Conservation (phyloP, 2,329 filamentous ascomycete species). For the Trichoderma sp. region DNA sequence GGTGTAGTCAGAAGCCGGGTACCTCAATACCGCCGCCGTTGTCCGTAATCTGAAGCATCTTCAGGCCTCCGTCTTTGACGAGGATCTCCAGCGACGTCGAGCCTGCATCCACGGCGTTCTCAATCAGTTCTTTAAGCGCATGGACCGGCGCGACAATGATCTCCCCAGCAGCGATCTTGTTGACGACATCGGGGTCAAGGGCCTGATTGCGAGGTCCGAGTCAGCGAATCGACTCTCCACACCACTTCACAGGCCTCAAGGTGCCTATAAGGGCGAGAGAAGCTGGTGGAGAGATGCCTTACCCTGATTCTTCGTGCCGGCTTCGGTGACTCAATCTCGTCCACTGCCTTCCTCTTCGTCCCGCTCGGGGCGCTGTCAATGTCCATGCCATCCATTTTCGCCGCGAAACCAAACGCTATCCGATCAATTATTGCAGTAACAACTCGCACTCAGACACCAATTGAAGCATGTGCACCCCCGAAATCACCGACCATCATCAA, state of each 20-base stretch:
- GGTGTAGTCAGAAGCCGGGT: conserved; percentile 37
- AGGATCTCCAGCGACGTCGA: conserved; percentile 87
- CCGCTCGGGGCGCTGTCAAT: conserved; percentile 44
- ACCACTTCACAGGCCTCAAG: neutral
- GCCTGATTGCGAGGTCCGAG: conserved; percentile 54
- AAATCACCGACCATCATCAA: neutral
- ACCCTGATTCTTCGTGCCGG: conserved; percentile 55
- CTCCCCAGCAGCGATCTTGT: conserved; percentile 97
- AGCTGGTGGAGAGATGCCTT: conserved; percentile 28
- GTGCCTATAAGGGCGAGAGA: neutral
- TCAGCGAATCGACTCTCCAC: neutral
- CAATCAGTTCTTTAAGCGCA: conserved; percentile 92
- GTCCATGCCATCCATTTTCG: conserved; percentile 47
- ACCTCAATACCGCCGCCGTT: conserved; percentile 96
- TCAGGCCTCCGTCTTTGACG: conserved; percentile 92
- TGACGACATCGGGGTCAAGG: conserved; percentile 88
- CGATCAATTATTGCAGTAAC: neutral
- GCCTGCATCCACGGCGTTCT: conserved; percentile 97
- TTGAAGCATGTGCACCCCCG: neutral
- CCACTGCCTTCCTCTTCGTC: conserved; percentile 54
- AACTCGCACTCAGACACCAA: neutral
- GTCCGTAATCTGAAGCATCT: conserved; percentile 93
- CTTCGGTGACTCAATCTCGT: conserved; percentile 42
- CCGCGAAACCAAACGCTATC: neutral
- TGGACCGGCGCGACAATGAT: conserved; percentile 98